These are phyloP conservation scores for Bacidia rubella DNA, from an alignment of 495 filamentous ascomycete genomes.

Conservation along the genomic window DNA sequence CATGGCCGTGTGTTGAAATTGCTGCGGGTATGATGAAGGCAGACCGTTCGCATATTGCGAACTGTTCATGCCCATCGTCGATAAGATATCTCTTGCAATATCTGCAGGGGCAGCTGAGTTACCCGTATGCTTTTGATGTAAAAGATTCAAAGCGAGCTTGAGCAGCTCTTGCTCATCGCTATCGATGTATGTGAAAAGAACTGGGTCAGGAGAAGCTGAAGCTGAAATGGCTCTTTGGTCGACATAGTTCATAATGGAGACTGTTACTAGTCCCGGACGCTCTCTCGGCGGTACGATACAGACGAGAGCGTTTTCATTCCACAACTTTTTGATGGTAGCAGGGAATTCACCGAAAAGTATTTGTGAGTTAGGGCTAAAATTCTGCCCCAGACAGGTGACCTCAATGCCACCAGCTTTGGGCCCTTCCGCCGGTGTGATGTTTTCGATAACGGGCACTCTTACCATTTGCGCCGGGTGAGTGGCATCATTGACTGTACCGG, in stretches of 20 bases:
- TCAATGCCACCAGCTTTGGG: constrained; percentile 72
- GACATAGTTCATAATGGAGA: constrained; percentile 55
- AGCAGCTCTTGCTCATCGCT: constrained; percentile 62
- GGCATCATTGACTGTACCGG: constrained; percentile 25
- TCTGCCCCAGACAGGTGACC: constrained; percentile 67
- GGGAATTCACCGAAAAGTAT: constrained; percentile 73
- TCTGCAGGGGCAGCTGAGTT: constrained; percentile 34
- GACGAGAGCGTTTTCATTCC: constrained; percentile 70
- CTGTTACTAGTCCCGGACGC: constrained; percentile 54
- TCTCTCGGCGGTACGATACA: constrained; percentile 67
- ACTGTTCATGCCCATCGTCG: constrained; percentile 24
- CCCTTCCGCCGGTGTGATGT: constrained; percentile 70
- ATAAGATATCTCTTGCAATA: constrained; percentile 35
- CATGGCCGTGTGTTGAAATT: constrained; percentile 12
- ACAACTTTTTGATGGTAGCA: constrained; percentile 70
- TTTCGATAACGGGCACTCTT: constrained; percentile 49
- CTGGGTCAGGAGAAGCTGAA: constrained; percentile 38
- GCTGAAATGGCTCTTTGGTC: constrained; percentile 34
- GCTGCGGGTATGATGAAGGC: constrained; percentile 3
- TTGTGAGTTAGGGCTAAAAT: constrained; percentile 66
- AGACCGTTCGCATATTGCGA: constrained; percentile 11
- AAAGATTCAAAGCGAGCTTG: constrained; percentile 40
- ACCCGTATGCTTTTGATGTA: constrained; percentile 44
- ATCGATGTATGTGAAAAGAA: constrained; percentile 68
- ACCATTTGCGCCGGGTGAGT: constrained; percentile 22